Evolutionary conservation across 441 rosid genomes (phyloP), one percentile per base, ranked within the genome.

Genomic region (Euphorbia celastroides): DNA sequence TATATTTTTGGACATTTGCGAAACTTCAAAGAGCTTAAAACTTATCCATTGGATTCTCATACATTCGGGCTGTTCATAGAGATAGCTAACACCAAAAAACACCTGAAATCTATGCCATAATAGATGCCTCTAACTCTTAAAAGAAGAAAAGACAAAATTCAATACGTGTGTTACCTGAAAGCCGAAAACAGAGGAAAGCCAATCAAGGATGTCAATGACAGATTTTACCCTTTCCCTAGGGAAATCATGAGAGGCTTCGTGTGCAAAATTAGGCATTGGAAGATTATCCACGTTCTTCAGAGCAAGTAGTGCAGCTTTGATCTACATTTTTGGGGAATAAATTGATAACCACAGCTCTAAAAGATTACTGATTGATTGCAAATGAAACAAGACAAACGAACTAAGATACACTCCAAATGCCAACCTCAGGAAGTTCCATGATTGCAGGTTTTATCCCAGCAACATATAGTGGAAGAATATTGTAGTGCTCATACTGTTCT

Each of bases 361-460:
- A 72, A 67, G 75, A 48, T 65, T 46, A 59, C 20, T 54, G 9
- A 67, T 60, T 12, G 38, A 63, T 60, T 41, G 19, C 25, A 30
- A 31, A 23, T 38, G 63, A 31, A 38, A 72, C 19, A 75, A 54
- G 63, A 26, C 70, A 69, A 71, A 63, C 20, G 41, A 71, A 34
- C 31, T 66, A 42, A 71, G 59, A 51, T 23, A 60, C 13, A 32
- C 54, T 58, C 61, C 60, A 50, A 26, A 58, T 28, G 34, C 78
- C 74, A 79, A 95, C 99, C 99, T 95, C 95, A 55, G 92, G 91
- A 78, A 90, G 88, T 67, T 88, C 82, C 91, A 92, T 90, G 32
- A 92, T 86, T 61, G 86, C 86, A 36, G 96, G 83, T 87, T 82
- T 81, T 52, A 77, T 81, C 62, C 94, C 98, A 25, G 78, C 78